These are phyloP conservation scores for Paracoccidioides brasiliensis DNA, from an alignment of 2,329 filamentous ascomycete species.

Conservation along the genomic window DNA sequence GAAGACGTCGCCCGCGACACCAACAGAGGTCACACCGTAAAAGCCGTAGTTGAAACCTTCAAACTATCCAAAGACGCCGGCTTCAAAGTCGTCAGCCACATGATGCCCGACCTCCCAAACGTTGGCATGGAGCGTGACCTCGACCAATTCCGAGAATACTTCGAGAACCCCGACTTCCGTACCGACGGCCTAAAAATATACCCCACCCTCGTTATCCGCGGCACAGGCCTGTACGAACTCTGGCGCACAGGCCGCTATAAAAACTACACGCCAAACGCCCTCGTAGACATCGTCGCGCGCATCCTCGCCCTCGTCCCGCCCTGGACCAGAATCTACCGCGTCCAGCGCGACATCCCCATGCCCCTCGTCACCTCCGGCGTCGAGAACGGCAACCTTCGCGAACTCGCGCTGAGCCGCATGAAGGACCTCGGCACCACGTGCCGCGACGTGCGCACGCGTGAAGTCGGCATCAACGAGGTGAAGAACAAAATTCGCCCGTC, in stretches of 20 bases:
- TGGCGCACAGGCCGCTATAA: constrained; percentile 96
- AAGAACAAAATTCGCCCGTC: constrained; percentile 97
- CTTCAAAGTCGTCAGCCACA: constrained; percentile 97
- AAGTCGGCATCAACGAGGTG: constrained; percentile 97
- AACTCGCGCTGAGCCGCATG: constrained; percentile 91
- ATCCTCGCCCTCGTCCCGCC: constrained; percentile 89
- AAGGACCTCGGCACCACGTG: constrained; percentile 97
- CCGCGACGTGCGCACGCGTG: constrained; percentile 86
- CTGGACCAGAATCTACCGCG: constrained; percentile 97
- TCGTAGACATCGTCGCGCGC: constrained; percentile 91
- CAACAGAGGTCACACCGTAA: constrained; percentile 91
- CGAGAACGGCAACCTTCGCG: constrained; percentile 91
- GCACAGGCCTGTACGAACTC: constrained; percentile 89
- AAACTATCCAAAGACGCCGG: constrained; percentile 94
- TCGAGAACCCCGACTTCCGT: constrained; percentile 88
- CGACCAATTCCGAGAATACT: constrained; percentile 95
- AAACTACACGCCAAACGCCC: constrained; percentile 94
- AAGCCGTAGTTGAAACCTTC: constrained; percentile 90
- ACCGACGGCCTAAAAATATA: constrained; percentile 98
- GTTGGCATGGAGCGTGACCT: constrained; percentile 97
- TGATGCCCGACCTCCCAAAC: constrained; percentile 98
- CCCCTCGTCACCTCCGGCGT: constrained; percentile 96
- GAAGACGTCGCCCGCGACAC: constrained; percentile 98
- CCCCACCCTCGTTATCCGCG: constrained; percentile 89
- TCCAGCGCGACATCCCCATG: constrained; percentile 99